phyloP scores from a whole-genome alignment of 2,329 filamentous ascomycete species.

The Sporothrix humicola region DNA sequence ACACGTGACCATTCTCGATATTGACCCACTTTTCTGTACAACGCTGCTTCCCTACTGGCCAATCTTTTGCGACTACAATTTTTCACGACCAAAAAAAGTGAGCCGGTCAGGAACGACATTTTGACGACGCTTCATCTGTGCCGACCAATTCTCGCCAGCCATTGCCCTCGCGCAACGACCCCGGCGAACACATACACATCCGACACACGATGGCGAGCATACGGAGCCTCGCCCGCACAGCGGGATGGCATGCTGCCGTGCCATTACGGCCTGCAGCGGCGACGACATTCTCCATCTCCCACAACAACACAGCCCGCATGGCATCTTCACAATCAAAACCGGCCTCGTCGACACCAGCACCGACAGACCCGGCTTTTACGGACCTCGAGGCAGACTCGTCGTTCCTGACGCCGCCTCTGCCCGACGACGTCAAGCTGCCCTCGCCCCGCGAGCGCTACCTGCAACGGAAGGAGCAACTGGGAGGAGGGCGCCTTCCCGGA shows the following conservation, averaged over 20 bases:
- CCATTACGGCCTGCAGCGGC: slow-evolving; percentile 40
- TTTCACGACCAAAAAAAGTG: slow-evolving; percentile 27
- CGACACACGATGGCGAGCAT: slow-evolving; percentile 49
- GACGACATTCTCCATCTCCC: neutral
- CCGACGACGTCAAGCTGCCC: slow-evolving; percentile 48
- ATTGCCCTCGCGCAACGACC: slow-evolving; percentile 18
- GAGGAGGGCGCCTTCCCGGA: slow-evolving; percentile 44
- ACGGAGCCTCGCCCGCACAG: slow-evolving; percentile 49
- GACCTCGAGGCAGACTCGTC: slow-evolving; percentile 60
- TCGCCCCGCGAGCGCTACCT: slow-evolving; percentile 49
- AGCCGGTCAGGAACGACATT: slow-evolving; percentile 18
- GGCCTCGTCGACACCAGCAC: slow-evolving; percentile 15
- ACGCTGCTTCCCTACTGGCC: neutral
- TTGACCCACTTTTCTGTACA: neutral
- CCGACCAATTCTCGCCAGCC: neutral
- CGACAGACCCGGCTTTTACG: slow-evolving; percentile 44
- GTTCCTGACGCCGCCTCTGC: slow-evolving; percentile 51
- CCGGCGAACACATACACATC: neutral
- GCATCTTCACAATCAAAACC: slow-evolving; percentile 18
- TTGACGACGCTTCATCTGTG: slow-evolving; percentile 21
- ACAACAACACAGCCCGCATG: slow-evolving; percentile 23
- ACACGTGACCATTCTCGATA: neutral
- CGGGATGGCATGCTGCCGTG: slow-evolving; percentile 36
- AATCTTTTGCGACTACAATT: slow-evolving; percentile 32
- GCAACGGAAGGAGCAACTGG: slow-evolving; percentile 48